phyloP scores from a whole-genome alignment of 1,284 basidiomycete species.

The Cryptococcus floricola region DNA sequence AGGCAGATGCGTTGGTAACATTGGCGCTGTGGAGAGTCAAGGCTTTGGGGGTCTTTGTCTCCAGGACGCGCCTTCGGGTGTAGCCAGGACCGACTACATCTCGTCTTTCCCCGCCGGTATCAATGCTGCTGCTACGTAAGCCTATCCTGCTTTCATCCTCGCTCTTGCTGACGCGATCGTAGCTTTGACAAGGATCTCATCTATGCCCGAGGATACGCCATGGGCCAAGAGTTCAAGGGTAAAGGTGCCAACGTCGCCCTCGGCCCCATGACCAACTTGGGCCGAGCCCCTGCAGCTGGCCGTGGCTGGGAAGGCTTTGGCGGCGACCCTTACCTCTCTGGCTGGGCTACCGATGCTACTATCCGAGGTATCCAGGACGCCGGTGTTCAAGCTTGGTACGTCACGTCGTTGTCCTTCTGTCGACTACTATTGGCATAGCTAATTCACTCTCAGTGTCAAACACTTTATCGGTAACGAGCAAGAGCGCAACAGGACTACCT shows the following conservation, averaged over 20 bases:
- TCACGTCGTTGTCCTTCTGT: not conserved
- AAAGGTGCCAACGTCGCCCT: constrained; percentile 74
- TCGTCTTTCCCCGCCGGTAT: constrained; percentile 71
- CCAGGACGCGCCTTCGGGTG: constrained; percentile 55
- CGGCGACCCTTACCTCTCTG: constrained; percentile 61
- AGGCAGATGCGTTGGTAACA: constrained; percentile 65
- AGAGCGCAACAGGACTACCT: constrained; percentile 47
- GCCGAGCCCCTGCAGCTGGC: constrained; percentile 61
- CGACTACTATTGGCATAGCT: too few species aligned
- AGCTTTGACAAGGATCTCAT: constrained; percentile 68
- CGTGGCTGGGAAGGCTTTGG: constrained; percentile 85
- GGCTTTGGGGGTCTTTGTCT: constrained; percentile 68
- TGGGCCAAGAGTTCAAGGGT: constrained; percentile 71
- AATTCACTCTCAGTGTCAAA: constrained; percentile 55
- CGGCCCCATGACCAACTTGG: constrained; percentile 54
- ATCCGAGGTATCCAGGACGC: constrained; percentile 67
- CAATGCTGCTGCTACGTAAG: constrained; percentile 64
- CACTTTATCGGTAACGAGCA: constrained; percentile 56
- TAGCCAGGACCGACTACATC: constrained; percentile 61
- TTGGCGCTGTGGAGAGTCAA: constrained; percentile 58
- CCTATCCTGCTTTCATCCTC: not conserved
- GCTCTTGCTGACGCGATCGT: too few species aligned
- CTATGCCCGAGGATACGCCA: constrained; percentile 64
- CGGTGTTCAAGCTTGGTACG: constrained; percentile 59
- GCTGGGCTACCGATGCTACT: constrained; percentile 65